These are phyloP conservation scores for Blastobotrys parvus DNA, from an alignment of 805 yeast genomes.

Conservation along the genomic window DNA sequence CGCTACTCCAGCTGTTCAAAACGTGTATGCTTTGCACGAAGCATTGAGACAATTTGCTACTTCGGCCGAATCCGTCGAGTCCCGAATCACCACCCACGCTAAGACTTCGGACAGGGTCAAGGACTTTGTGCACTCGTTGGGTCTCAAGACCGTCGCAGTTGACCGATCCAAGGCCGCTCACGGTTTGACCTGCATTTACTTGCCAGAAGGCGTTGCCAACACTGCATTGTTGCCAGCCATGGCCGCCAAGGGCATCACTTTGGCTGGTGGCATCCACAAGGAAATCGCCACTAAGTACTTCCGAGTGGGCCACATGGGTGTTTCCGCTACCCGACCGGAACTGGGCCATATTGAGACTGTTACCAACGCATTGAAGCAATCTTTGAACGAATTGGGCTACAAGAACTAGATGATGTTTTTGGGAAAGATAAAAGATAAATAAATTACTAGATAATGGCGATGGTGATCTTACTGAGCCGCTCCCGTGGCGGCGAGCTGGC, in stretches of 20 bases:
- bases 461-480: too few species aligned
- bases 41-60: constrained; percentile 63
- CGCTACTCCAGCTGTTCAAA: constrained; percentile 95
- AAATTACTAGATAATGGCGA: too few species aligned
- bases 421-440: too few species aligned
- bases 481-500: too few species aligned
- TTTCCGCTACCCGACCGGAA: constrained; percentile 50
- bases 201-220: constrained; percentile 67
- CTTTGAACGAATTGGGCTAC: constrained; percentile 5
- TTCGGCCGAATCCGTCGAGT: constrained; percentile 37
- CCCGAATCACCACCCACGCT: constrained; percentile 56
- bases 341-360: constrained; percentile 48
- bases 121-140: constrained; percentile 44
- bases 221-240: constrained; percentile 51
- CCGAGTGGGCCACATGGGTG: constrained; percentile 96
- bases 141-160: constrained; percentile 62
- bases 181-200: constrained; percentile 78
- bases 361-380: constrained; percentile 16
- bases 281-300: constrained; percentile 74
- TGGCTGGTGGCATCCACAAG: constrained; percentile 88
- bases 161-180: constrained; percentile 61
- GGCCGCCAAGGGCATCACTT: constrained; percentile 57
- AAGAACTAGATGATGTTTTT: not conserved
- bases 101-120: constrained; percentile 60
- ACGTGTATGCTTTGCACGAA: constrained; percentile 69